Evolutionary conservation across 768 basidiomycete species (phyloP).

Genomic region (Podaxis sp.): DNA sequence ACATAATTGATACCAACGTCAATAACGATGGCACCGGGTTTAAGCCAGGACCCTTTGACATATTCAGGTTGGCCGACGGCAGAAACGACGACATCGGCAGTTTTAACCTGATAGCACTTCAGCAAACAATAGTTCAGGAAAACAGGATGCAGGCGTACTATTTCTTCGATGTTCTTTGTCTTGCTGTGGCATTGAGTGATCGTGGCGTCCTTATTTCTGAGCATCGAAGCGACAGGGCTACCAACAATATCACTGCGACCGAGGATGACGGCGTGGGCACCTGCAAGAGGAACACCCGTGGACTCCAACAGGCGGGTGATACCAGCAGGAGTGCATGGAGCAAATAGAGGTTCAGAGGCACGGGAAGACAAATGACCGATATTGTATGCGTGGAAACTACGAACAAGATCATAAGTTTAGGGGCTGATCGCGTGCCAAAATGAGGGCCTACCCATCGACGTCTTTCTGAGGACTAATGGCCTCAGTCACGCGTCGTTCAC

Average conservation of each 20-base stretch:
- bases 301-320: slow-evolving; percentile 88
- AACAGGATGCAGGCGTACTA: slow-evolving; percentile 49
- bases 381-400: slow-evolving; percentile 96
- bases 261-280: slow-evolving; percentile 86
- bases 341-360: slow-evolving; percentile 84
- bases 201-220: slow-evolving; percentile 89
- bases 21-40: slow-evolving; percentile 92
- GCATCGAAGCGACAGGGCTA: slow-evolving; percentile 88
- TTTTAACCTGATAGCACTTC: slow-evolving; percentile 55
- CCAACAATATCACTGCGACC: slow-evolving; percentile 98
- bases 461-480: slow-evolving; percentile 93
- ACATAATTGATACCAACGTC: slow-evolving; percentile 99
- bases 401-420: slow-evolving; percentile 1
- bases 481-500: slow-evolving; percentile 91
- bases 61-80: slow-evolving; percentile 95
- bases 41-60: slow-evolving; percentile 92
- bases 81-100: slow-evolving; percentile 90
- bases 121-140: not conserved
- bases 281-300: slow-evolving; percentile 74
- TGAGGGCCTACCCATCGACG: slow-evolving; percentile 79
- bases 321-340: slow-evolving; percentile 94
- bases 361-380: slow-evolving; percentile 94
- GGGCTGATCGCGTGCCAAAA: not conserved
- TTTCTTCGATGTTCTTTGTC: slow-evolving; percentile 76
- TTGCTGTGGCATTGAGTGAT: slow-evolving; percentile 97